These are phyloP conservation scores for Arachnopeziza araneosa DNA, from an alignment of 2,329 filamentous ascomycete genomes.

Conservation along the genomic window DNA sequence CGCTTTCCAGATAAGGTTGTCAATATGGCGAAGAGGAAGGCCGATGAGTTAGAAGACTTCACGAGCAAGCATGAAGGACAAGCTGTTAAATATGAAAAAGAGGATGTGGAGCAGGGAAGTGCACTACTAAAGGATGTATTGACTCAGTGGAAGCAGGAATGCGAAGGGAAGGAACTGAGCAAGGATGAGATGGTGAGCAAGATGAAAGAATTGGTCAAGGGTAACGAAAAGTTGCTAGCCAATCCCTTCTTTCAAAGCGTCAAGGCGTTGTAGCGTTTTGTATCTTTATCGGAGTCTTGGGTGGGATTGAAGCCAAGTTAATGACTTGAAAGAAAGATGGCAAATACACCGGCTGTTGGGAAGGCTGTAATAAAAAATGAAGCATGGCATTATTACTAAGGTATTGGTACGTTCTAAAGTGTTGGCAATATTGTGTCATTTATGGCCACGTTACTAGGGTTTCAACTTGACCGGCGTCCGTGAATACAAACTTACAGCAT, in stretches of 20 bases:
- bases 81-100: slow-evolving; percentile 61
- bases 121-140: slow-evolving; percentile 78
- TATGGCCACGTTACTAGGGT: too few species aligned
- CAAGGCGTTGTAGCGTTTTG: slow-evolving; percentile 31
- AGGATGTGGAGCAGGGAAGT: slow-evolving; percentile 87
- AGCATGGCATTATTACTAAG: neutral
- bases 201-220: slow-evolving; percentile 73
- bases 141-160: slow-evolving; percentile 78
- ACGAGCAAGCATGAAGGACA: slow-evolving; percentile 66
- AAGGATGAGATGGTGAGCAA: slow-evolving; percentile 72
- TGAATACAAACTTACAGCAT: too few species aligned
- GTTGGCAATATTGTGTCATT: too few species aligned
- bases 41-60: slow-evolving; percentile 96
- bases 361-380: neutral
- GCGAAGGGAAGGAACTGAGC: slow-evolving; percentile 52
- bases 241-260: slow-evolving; percentile 66
- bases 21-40: slow-evolving; percentile 98
- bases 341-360: neutral
- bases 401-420: neutral
- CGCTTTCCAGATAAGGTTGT: slow-evolving; percentile 96
- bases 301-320: neutral
- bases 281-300: slow-evolving; percentile 2
- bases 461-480: too few species aligned
- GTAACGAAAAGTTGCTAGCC: slow-evolving; percentile 57
- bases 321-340: neutral